These are phyloP conservation scores for Lophiostoma macrostomum DNA, from an alignment of 495 filamentous ascomycete species.

Conservation along the genomic window DNA sequence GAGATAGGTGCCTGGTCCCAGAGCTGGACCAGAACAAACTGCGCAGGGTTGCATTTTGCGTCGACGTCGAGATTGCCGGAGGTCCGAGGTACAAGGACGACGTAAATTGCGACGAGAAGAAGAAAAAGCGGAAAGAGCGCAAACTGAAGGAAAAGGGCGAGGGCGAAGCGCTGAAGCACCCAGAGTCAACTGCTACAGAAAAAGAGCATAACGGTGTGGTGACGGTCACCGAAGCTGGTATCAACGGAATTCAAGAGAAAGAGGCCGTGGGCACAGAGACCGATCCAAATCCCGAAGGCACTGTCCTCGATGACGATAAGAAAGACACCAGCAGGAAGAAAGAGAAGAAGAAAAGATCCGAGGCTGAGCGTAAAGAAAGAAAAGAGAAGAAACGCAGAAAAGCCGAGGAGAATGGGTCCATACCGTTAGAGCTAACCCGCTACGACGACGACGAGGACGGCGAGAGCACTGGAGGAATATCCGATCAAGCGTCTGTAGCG, in stretches of 20 bases:
- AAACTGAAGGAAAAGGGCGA: constrained; percentile 68
- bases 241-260: too few relatives aligned
- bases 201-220: constrained; percentile 53
- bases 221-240: constrained; percentile 43
- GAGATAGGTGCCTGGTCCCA: constrained; percentile 73
- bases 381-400: constrained; percentile 77
- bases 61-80: constrained; percentile 95
- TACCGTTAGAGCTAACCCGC: constrained; percentile 71
- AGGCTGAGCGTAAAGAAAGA: constrained; percentile 80
- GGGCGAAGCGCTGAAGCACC: constrained; percentile 63
- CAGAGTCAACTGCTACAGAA: constrained; percentile 54
- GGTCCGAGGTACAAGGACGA: constrained; percentile 55
- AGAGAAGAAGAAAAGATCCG: constrained; percentile 88
- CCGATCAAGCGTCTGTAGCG: constrained; percentile 25
- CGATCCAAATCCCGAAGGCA: constrained; percentile 31
- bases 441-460: constrained; percentile 41
- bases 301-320: constrained; percentile 35
- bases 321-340: constrained; percentile 66
- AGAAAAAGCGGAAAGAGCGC: constrained; percentile 58
- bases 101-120: constrained; percentile 40
- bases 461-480: neutral
- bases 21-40: constrained; percentile 80
- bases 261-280: constrained; percentile 40
- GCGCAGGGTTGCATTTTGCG: constrained; percentile 85
- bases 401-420: constrained; percentile 76